Conservation (phyloP, 495 filamentous ascomycete species). For the Ascodesmis nigricans region DNA sequence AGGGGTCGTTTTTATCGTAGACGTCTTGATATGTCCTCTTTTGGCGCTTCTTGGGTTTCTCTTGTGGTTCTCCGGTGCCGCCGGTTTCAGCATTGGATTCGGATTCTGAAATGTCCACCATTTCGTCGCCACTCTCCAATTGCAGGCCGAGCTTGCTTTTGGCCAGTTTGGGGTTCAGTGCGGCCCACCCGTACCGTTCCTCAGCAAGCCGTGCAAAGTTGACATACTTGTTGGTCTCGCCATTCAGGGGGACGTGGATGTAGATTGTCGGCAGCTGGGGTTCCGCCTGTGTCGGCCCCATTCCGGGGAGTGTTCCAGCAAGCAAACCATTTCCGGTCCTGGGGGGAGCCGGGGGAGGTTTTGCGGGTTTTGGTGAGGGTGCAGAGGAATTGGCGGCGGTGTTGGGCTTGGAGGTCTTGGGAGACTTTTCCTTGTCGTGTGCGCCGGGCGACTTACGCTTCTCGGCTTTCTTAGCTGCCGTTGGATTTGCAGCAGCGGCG, state of each 20-base stretch:
- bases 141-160: slow-evolving; percentile 43
- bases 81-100: slow-evolving; percentile 56
- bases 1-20: slow-evolving; percentile 90
- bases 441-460: slow-evolving; percentile 4
- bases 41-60: slow-evolving; percentile 39
- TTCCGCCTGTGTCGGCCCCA: slow-evolving; percentile 6
- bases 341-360: slow-evolving; percentile 10
- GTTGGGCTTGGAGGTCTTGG: slow-evolving; percentile 17
- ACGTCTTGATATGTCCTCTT: slow-evolving; percentile 80
- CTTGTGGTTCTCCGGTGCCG: slow-evolving; percentile 35
- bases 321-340: slow-evolving; percentile 19
- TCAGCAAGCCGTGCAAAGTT: slow-evolving; percentile 90
- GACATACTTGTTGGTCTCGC: slow-evolving; percentile 66
- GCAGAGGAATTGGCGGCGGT: slow-evolving; percentile 14
- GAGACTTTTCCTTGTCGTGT: slow-evolving; percentile 12
- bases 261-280: slow-evolving; percentile 52
- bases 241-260: slow-evolving; percentile 56
- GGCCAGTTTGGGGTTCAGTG: slow-evolving; percentile 71
- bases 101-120: slow-evolving; percentile 41
- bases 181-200: slow-evolving; percentile 82
- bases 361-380: slow-evolving; percentile 17
- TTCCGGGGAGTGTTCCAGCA: slow-evolving; percentile 10
- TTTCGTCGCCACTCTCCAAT: slow-evolving; percentile 47
- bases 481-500: slow-evolving; percentile 13
- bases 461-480: background rate